These are phyloP conservation scores for Umbilicus rupestris DNA, from an alignment of 164 flowering plant species.

Conservation along the genomic window DNA sequence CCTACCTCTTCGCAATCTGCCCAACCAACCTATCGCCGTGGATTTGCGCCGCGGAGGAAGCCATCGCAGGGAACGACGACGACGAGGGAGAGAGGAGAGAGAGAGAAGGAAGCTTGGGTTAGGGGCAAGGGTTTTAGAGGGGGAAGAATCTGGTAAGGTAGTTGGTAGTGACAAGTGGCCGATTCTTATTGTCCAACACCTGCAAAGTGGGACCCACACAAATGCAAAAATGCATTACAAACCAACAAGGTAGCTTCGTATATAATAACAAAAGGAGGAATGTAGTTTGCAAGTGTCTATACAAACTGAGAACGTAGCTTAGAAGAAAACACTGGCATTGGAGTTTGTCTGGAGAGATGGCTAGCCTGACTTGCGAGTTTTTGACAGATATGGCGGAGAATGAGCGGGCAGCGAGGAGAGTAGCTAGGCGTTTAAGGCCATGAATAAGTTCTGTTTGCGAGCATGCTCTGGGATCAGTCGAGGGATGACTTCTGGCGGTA, in stretches of 20 bases:
- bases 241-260: too few species aligned
- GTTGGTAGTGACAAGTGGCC: too few species aligned
- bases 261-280: too few species aligned
- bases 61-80: constrained; percentile 15
- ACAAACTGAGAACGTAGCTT: not conserved
- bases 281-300: too few species aligned
- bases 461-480: constrained; percentile 88
- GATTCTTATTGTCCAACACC: too few species aligned
- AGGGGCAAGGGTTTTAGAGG: constrained; percentile 1
- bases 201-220: too few species aligned
- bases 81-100: not conserved
- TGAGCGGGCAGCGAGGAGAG: not conserved
- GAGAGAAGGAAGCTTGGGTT: not conserved
- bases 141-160: too few species aligned
- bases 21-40: constrained; percentile 66
- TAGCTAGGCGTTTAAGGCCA: constrained; percentile 64
- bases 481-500: constrained; percentile 47
- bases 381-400: not conserved
- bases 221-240: too few species aligned
- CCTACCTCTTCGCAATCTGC: constrained; percentile 88
- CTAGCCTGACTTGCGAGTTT: not conserved
- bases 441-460: constrained; percentile 83
- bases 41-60: constrained; percentile 26
- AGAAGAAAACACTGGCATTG: not conserved
- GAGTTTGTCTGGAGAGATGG: not conserved